Conservation (phyloP, 2,329 filamentous ascomycete species). For the Ascochyta fabae region DNA sequence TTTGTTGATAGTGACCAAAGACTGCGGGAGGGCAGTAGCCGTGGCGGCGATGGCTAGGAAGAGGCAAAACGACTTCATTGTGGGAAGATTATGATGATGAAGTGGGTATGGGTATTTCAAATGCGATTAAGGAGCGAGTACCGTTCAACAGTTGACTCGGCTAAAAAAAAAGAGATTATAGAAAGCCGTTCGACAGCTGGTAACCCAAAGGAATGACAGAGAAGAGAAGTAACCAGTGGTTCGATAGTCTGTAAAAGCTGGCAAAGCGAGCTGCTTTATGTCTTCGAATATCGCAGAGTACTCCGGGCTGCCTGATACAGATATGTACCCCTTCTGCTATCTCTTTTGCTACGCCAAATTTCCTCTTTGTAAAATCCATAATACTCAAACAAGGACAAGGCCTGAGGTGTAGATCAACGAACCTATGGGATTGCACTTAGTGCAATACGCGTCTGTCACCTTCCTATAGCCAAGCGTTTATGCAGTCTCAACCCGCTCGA, state of each 20-base stretch:
- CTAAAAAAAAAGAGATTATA: conserved; percentile 14
- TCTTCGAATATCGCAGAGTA: background rate
- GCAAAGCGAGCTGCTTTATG: conserved; percentile 12
- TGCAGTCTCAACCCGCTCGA: conserved; percentile 20
- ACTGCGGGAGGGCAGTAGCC: conserved; percentile 24
- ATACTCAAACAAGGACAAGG: conserved; percentile 22
- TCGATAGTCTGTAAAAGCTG: conserved; percentile 8
- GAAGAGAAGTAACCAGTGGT: conserved; percentile 10
- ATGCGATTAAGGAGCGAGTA: conserved; percentile 12
- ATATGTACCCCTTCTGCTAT: conserved; percentile 4
- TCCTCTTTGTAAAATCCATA: conserved; percentile 15
- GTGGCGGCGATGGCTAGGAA: conserved; percentile 20
- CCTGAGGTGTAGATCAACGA: conserved; percentile 11
- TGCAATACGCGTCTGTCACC: conserved; percentile 20
- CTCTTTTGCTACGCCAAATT: conserved; percentile 11
- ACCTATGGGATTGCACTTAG: conserved; percentile 15
- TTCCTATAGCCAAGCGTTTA: conserved; percentile 25
- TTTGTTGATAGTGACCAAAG: conserved; percentile 2
- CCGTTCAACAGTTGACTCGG: conserved; percentile 36
- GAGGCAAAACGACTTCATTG: conserved; percentile 26
- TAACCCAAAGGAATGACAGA: conserved; percentile 29
- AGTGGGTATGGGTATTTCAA: conserved; percentile 2
- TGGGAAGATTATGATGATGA: conserved; percentile 5
- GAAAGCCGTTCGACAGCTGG: conserved; percentile 36
- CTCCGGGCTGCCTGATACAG: conserved; percentile 6